Percentiles rank a stretch among this genome's conserved stretches.
Evolutionary conservation across 148 eudicot genomes (phyloP).

Genomic region (Fagopyrum esculentum): DNA sequence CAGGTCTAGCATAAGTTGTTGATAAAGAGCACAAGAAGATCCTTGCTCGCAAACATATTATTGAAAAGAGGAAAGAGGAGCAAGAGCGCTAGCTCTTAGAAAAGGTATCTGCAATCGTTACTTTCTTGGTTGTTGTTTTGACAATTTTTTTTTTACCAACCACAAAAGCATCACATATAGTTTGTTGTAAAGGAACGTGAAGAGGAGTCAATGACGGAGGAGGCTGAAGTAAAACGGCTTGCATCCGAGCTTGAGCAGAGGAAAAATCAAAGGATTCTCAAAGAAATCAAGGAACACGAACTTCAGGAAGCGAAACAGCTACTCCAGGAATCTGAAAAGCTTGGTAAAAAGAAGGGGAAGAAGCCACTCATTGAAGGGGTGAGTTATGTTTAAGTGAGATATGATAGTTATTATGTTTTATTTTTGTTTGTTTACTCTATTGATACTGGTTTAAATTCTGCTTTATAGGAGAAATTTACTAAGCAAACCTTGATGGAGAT

Average conservation of each 20-base stretch:
- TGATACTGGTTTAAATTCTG: no score
- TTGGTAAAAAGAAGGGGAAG: slow-evolving; percentile 57
- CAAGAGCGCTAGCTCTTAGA: slow-evolving; percentile 86
- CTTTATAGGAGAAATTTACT: slow-evolving; percentile 53
- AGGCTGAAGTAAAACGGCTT: slow-evolving; percentile 80
- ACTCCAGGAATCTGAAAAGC: slow-evolving; percentile 49
- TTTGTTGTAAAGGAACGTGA: slow-evolving; percentile 59
- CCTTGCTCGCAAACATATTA: slow-evolving; percentile 85
- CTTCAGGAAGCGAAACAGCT: slow-evolving; percentile 62
- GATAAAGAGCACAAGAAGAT: slow-evolving; percentile 86
- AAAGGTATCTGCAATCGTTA: slow-evolving; percentile 35
- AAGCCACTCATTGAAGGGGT: slow-evolving; percentile 72
- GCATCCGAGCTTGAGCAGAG: slow-evolving; percentile 67
- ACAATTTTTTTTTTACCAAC: no score
- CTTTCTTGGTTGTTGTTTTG: neutral
- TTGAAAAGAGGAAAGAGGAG: slow-evolving; percentile 93
- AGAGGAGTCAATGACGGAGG: slow-evolving; percentile 71
- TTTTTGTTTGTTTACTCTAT: slow-evolving; percentile 2
- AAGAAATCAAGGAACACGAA: slow-evolving; percentile 78
- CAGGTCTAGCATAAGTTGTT: slow-evolving; percentile 65
- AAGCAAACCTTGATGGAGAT: slow-evolving; percentile 67
- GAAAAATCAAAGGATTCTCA: slow-evolving; percentile 54
- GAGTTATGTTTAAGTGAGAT: slow-evolving; percentile 16
- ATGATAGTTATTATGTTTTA: neutral
- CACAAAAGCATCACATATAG: neutral